Conservation (phyloP, 1,139 yeast species). For the Candida labiduridarum region DNA sequence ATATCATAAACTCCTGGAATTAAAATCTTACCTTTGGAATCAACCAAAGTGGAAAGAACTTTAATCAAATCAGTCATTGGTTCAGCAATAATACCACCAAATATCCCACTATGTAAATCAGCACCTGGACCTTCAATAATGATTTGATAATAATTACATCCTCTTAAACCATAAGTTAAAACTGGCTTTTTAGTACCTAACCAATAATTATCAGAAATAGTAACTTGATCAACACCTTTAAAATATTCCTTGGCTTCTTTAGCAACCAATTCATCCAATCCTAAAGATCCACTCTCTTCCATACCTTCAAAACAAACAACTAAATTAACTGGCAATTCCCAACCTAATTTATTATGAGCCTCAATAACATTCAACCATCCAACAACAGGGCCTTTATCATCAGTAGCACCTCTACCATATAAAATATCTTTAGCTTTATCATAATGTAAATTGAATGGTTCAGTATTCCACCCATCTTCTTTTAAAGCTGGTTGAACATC, state of each 20-base stretch:
- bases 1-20: slow-evolving; percentile 89
- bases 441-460: slow-evolving; percentile 74
- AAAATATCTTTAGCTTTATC: slow-evolving; percentile 63
- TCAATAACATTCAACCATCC: slow-evolving; percentile 95
- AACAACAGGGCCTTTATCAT: slow-evolving; percentile 96
- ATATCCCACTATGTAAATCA: slow-evolving; percentile 95
- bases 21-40: slow-evolving; percentile 74
- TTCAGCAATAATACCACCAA: slow-evolving; percentile 96
- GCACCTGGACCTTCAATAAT: slow-evolving; percentile 89
- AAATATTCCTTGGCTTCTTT: slow-evolving; percentile 79
- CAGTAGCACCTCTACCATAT: slow-evolving; percentile 94
- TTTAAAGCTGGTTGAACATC: slow-evolving; percentile 95
- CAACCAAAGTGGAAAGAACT: slow-evolving; percentile 75
- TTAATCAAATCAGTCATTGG: slow-evolving; percentile 94
- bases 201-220: slow-evolving; percentile 98
- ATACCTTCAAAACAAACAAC: slow-evolving; percentile 96
- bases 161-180: slow-evolving; percentile 95
- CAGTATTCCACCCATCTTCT: slow-evolving; percentile 96
- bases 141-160: slow-evolving; percentile 90
- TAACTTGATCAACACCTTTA: slow-evolving; percentile 87
- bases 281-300: slow-evolving; percentile 97
- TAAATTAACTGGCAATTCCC: slow-evolving; percentile 92
- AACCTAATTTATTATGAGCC: slow-evolving; percentile 82
- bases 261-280: slow-evolving; percentile 81
- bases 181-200: slow-evolving; percentile 96